These are phyloP conservation scores for Wallacemonas rigidus DNA, from an alignment of 208 protist species.

Conservation along the genomic window DNA sequence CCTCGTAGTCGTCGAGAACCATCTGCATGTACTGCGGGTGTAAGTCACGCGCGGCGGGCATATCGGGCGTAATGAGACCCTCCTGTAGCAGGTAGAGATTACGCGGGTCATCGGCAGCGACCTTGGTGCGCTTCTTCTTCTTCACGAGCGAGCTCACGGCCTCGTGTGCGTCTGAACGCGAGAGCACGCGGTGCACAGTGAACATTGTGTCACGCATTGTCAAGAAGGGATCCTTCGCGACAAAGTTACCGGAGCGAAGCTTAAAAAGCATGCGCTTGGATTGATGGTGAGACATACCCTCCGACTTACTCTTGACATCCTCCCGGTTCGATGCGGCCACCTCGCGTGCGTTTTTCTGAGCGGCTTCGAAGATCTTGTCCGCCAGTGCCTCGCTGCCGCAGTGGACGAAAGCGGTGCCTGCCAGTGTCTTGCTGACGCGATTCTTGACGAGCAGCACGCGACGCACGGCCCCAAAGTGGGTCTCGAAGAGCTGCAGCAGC, in stretches of 20 bases:
- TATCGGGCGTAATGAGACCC: constrained; percentile 81
- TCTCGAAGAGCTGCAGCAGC: constrained; percentile 67
- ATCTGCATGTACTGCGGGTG: constrained; percentile 82
- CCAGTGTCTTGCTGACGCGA: constrained; percentile 57
- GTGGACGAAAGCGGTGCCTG: constrained; percentile 88
- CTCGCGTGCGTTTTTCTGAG: constrained; percentile 89
- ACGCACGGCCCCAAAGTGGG: constrained; percentile 73
- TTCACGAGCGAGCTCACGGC: constrained; percentile 71
- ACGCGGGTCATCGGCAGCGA: constrained; percentile 87
- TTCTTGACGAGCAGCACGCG: constrained; percentile 89
- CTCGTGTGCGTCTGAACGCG: constrained; percentile 83
- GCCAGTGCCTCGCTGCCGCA: constrained; percentile 70
- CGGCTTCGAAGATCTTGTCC: constrained; percentile 74
- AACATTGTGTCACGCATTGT: constrained; percentile 83
- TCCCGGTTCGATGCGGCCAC: constrained; percentile 63
- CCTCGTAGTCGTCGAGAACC: constrained; percentile 85
- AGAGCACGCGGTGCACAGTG: constrained; percentile 82
- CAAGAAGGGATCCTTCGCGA: constrained; percentile 81
- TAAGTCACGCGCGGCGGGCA: constrained; percentile 75
- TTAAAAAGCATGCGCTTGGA: constrained; percentile 80
- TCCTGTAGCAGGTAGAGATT: constrained; percentile 90
- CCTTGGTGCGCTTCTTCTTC: constrained; percentile 91
- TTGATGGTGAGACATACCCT: constrained; percentile 79
- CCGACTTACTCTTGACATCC: constrained; percentile 69
- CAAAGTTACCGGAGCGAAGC: constrained; percentile 64